Evolutionary conservation across 73 alveolate genomes (phyloP).

Genomic region (Effrenium voratum): DNA sequence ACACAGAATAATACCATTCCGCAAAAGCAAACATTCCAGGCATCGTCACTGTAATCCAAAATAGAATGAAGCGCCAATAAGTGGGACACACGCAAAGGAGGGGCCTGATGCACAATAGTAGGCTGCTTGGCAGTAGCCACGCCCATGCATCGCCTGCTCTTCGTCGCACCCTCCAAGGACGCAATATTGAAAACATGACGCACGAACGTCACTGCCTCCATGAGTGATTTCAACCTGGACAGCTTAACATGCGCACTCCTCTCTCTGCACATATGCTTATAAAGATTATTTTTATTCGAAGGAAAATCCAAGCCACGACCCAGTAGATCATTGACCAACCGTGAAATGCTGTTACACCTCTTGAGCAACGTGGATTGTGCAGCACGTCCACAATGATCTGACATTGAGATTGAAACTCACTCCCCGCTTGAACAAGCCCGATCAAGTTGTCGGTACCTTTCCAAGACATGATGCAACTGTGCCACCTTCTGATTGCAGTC

Average conservation of each 20-base stretch:
- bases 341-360: neutral
- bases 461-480: neutral
- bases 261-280: neutral
- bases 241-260: neutral
- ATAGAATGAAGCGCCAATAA: neutral
- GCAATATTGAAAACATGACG: neutral
- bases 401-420: neutral
- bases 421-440: neutral
- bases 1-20: neutral
- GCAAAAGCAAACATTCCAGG: neutral
- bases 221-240: neutral
- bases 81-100: neutral
- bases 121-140: neutral
- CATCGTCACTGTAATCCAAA: neutral
- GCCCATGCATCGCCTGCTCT: constrained; percentile 1
- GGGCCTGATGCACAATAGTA: neutral
- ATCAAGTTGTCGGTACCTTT: neutral
- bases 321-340: neutral
- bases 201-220: neutral
- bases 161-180: neutral
- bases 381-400: neutral
- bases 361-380: neutral
- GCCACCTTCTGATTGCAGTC: neutral
- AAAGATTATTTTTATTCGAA: neutral
- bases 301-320: neutral